These are phyloP conservation scores for Xylariales sp. DNA, from an alignment of 2,329 filamentous ascomycete species.

Conservation along the genomic window DNA sequence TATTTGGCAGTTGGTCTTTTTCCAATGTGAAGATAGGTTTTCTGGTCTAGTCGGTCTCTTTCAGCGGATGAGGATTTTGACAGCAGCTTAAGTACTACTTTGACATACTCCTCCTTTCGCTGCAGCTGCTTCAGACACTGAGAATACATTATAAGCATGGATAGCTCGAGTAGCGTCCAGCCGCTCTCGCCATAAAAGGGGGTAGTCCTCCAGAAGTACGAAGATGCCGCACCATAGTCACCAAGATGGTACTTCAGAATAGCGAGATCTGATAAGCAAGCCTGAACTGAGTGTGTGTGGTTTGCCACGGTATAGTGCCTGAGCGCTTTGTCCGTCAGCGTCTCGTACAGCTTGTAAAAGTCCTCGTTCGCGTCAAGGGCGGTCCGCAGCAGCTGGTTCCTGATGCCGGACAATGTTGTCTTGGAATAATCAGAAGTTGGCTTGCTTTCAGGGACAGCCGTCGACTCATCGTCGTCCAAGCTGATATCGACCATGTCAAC, in stretches of 20 bases:
- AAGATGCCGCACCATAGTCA: slow-evolving; percentile 69
- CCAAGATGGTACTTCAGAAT: slow-evolving; percentile 73
- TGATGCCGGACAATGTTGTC: slow-evolving; percentile 40
- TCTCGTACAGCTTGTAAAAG: slow-evolving; percentile 66
- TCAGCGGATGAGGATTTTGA: slow-evolving; percentile 59
- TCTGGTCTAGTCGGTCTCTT: slow-evolving; percentile 39
- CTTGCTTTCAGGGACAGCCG: slow-evolving; percentile 10
- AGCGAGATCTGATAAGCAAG: slow-evolving; percentile 78
- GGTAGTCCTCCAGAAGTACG: slow-evolving; percentile 73
- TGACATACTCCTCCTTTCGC: slow-evolving; percentile 74
- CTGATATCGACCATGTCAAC: slow-evolving; percentile 54
- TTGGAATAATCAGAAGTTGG: background rate
- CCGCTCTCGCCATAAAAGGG: slow-evolving; percentile 73
- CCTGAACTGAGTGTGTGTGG: slow-evolving; percentile 71
- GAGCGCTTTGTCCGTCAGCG: slow-evolving; percentile 78
- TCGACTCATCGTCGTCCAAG: slow-evolving; percentile 41
- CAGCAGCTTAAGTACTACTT: slow-evolving; percentile 69
- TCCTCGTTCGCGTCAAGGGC: slow-evolving; percentile 58
- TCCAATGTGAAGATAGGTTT: slow-evolving; percentile 28
- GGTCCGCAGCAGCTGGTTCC: slow-evolving; percentile 52
- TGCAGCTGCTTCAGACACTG: slow-evolving; percentile 75
- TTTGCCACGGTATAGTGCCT: slow-evolving; percentile 79
- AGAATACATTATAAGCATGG: slow-evolving; percentile 82
- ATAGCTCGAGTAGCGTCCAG: slow-evolving; percentile 77
- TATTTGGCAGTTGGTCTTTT: slow-evolving; percentile 25